Evolutionary conservation across 176 grass and related monocot genomes (phyloP), one percentile per base, ranked within the genome.

Genomic region (Guadua angustifolia): DNA sequence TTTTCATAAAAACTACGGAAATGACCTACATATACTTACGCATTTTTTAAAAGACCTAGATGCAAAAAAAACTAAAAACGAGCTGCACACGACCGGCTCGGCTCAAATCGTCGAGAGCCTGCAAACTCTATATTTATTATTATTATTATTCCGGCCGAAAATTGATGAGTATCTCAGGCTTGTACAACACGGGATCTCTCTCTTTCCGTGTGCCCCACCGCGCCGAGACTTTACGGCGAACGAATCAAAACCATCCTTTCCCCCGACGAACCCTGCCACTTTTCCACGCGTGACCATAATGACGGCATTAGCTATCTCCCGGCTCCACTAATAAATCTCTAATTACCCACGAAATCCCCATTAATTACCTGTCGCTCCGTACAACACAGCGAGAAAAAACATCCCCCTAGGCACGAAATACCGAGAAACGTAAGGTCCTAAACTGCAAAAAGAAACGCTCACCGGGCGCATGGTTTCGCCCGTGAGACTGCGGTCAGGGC

Each of bases 381-480:
- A n/a, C 3, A 59, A 25, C n/a, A 10, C 61, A 52, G 22, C 52
- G 77, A 76, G 75, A 15, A 89, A 89, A 84, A 77, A 81, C 78
- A 77, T 70, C n/a, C 82, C 78, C 2, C 3, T 6, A 32, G 43
- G 17, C 17, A 8, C 51, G 21, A n/a, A n/a, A 21, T 22, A 4
- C 55, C 55, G 21, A 57, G n/a, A n/a, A n/a, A 10, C 19, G 51
- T 53, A 2, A 53, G 51, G 53, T n/a, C 19, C 53, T n/a, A 56
- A 57, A 40, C 43, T 21, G 55, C 42, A 49, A 64, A 74, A 35
- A 7, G 10, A 29, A 17, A 21, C 15, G 1, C 25, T 36, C 75
- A 59, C 81, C 39, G 0, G 0, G 3, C 1, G 0, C 1, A 6
- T 0, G 0, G 1, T 0, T 0, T 0, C n/a, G 62, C 66, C 17